Conservation (phyloP, 371 early-diverging fungal species). For the Gilbertella persicaria region DNA sequence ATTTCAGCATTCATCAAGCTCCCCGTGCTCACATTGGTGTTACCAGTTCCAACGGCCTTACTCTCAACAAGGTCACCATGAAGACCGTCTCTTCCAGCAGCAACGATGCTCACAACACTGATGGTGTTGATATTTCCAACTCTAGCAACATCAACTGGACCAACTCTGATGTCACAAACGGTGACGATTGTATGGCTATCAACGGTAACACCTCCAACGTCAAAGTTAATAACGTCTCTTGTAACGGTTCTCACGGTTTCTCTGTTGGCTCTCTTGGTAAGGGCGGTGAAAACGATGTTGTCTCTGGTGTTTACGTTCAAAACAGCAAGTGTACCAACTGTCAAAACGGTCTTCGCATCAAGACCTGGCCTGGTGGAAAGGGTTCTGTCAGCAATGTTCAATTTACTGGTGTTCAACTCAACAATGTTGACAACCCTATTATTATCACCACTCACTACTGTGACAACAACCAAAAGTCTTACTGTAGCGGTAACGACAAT, state of each 20-base stretch:
- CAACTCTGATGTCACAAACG: conserved; percentile 21
- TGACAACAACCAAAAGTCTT: conserved; percentile 21
- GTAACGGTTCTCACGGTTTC: conserved; percentile 37
- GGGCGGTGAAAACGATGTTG: conserved; percentile 24
- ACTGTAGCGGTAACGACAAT: conserved; percentile 17
- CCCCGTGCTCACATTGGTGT: conserved; percentile 37
- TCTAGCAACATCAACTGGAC: conserved; percentile 25
- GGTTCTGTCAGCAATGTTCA: conserved; percentile 20
- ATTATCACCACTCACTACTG: conserved; percentile 31
- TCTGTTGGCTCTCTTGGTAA: conserved; percentile 39
- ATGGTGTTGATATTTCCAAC: conserved; percentile 39
- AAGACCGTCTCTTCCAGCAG: conserved; percentile 28
- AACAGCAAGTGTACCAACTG: conserved; percentile 32
- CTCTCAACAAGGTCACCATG: conserved; percentile 22
- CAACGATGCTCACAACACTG: conserved; percentile 31
- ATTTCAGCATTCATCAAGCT: conserved; percentile 30
- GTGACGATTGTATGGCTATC: conserved; percentile 39
- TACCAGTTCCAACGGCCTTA: conserved; percentile 24
- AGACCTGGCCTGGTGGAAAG: conserved; percentile 39
- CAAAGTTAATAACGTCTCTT: conserved; percentile 24
- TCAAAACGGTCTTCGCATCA: conserved; percentile 41
- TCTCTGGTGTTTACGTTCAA: conserved; percentile 23
- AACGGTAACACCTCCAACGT: conserved; percentile 30
- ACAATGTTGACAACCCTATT: conserved; percentile 29
- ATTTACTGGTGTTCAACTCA: conserved; percentile 20